Evolutionary conservation across 1,284 basidiomycete genomes (phyloP).

Genomic region (Gomphus bonarii): DNA sequence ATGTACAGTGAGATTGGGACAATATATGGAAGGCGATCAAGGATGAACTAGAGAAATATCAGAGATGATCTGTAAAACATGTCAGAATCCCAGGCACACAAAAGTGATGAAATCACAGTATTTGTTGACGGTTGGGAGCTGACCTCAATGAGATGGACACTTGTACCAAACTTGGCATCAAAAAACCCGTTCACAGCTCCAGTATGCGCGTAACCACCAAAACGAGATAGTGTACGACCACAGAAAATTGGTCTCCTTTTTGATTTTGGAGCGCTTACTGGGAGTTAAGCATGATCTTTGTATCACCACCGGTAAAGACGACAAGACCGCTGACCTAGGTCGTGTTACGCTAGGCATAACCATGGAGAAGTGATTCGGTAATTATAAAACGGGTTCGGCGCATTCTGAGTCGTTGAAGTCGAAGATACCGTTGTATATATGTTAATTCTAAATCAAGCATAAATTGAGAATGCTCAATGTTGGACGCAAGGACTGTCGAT

Average conservation of each 20-base stretch:
- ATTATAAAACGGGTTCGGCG: slow-evolving; percentile 63
- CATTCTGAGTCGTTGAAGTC: slow-evolving; percentile 52
- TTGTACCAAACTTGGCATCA: slow-evolving; percentile 54
- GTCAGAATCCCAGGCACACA: slow-evolving; percentile 49
- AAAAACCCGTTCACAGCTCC: slow-evolving; percentile 71
- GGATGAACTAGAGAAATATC: slow-evolving; percentile 47
- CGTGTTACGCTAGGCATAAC: slow-evolving; percentile 89
- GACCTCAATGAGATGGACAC: slow-evolving; percentile 63
- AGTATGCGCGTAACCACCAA: slow-evolving; percentile 72
- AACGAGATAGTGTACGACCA: slow-evolving; percentile 86
- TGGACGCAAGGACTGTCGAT: slow-evolving; percentile 66
- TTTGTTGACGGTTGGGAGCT: slow-evolving; percentile 54
- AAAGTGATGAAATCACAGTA: slow-evolving; percentile 75
- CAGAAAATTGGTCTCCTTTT: slow-evolving; percentile 98
- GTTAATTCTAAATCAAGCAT: slow-evolving; percentile 90
- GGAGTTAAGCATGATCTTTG: slow-evolving; percentile 97
- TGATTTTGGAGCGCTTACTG: slow-evolving; percentile 92
- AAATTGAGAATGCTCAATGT: slow-evolving; percentile 83
- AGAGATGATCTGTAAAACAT: not conserved
- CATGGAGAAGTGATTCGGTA: slow-evolving; percentile 89
- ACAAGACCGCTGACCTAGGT: slow-evolving; percentile 92
- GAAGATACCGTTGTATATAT: slow-evolving; percentile 82
- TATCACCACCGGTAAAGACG: slow-evolving; percentile 89
- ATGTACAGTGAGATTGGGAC: slow-evolving; percentile 97
- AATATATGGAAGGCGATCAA: slow-evolving; percentile 95